Evolutionary conservation across 2,329 filamentous ascomycete genomes (phyloP).

Genomic region (Phyllosticta citriasiana): DNA sequence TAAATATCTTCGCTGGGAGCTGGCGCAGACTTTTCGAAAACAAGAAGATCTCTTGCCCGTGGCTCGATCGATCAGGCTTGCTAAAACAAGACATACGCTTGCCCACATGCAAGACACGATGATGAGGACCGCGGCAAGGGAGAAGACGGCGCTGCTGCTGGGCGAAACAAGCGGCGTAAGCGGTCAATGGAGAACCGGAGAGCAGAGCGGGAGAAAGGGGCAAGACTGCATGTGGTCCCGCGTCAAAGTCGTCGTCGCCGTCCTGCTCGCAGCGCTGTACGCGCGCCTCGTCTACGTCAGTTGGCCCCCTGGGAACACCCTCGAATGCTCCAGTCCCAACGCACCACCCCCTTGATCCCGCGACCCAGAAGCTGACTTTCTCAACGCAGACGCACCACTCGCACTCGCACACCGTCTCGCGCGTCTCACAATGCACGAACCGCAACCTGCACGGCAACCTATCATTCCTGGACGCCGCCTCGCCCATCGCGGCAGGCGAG

Average conservation of each 20-base stretch:
- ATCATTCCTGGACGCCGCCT: conserved; percentile 41
- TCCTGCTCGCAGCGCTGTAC: not conserved
- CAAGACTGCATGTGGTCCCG: not conserved
- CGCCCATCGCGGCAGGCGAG: conserved; percentile 40
- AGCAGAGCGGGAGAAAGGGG: not conserved
- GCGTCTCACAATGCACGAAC: conserved; percentile 44
- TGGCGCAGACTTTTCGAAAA: too few relatives aligned
- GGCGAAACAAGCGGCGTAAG: not conserved
- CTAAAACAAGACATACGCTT: not conserved
- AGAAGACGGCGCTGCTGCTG: not conserved
- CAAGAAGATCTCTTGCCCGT: too few relatives aligned
- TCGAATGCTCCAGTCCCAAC: not conserved
- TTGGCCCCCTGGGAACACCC: not conserved
- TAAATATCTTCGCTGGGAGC: too few relatives aligned
- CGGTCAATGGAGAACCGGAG: not conserved
- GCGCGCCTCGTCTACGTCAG: conserved; percentile 7
- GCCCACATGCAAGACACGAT: not conserved
- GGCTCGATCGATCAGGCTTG: not conserved
- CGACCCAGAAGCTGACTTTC: not conserved
- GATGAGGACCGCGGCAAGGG: not conserved
- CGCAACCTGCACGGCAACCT: conserved; percentile 40
- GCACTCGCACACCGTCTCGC: conserved; percentile 1
- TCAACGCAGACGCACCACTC: not conserved
- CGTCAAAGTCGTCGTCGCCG: not conserved
- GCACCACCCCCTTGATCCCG: not conserved